Conservation (phyloP, 768 basidiomycete genomes). For the Boletales sp. region DNA sequence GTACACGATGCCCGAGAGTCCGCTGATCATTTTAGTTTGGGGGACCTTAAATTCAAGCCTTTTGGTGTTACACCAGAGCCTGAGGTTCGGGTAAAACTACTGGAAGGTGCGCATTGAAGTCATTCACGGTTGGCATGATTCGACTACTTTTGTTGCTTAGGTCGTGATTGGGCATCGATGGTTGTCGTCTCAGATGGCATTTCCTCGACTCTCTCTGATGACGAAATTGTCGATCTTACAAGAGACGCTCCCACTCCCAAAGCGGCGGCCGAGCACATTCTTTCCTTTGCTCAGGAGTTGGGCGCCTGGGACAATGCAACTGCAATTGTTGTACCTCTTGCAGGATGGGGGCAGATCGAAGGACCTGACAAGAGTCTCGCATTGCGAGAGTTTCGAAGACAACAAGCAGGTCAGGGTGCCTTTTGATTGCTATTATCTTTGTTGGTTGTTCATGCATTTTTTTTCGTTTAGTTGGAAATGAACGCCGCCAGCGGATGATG, state of each 20-base stretch:
- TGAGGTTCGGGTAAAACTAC: constrained; percentile 70
- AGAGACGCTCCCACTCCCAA: constrained; percentile 68
- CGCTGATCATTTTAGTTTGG: constrained; percentile 51
- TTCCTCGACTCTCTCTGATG: constrained; percentile 86
- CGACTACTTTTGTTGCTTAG: constrained; percentile 36
- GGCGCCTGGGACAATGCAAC: constrained; percentile 87
- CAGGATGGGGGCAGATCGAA: constrained; percentile 82
- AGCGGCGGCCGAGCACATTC: constrained; percentile 75
- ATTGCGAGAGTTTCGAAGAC: constrained; percentile 74
- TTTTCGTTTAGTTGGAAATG: constrained; percentile 51
- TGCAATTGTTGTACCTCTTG: constrained; percentile 84
- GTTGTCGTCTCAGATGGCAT: constrained; percentile 93
- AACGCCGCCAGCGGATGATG: constrained; percentile 61
- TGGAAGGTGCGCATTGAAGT: constrained; percentile 54
- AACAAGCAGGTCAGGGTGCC: constrained; percentile 51
- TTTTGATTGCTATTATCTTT: background rate
- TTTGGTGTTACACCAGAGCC: constrained; percentile 94
- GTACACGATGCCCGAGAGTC: background rate
- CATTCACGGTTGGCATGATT: background rate
- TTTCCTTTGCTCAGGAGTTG: constrained; percentile 84
- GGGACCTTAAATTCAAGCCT: constrained; percentile 84
- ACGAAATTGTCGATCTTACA: constrained; percentile 90
- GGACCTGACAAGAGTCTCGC: constrained; percentile 82
- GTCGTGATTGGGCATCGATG: constrained; percentile 80
- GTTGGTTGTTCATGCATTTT: background rate